phyloP scores from a whole-genome alignment of 2,329 filamentous ascomycete genomes.

The Leptodontidium sp. region DNA sequence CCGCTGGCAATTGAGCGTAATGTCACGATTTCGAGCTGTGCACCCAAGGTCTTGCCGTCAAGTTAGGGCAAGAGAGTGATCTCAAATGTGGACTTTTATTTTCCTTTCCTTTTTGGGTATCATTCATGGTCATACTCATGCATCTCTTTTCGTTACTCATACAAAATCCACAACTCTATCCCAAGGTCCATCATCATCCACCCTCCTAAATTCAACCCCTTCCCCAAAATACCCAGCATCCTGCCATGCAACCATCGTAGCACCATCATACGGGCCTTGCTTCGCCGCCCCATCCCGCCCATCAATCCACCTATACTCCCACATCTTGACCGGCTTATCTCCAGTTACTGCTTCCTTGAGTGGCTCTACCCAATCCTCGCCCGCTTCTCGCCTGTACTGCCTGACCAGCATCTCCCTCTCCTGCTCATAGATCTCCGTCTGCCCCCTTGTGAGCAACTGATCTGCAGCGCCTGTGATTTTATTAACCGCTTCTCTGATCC shows the following conservation, averaged over 20 bases:
- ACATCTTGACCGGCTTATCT: constrained; percentile 57
- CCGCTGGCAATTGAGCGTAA: constrained; percentile 3
- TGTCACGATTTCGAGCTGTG: background rate
- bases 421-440: constrained; percentile 90
- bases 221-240: constrained; percentile 92
- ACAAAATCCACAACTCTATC: constrained; percentile 47
- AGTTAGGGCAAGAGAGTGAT: background rate
- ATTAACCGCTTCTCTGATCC: constrained; percentile 78
- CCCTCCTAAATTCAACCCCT: constrained; percentile 79
- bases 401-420: constrained; percentile 85
- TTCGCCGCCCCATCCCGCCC: constrained; percentile 79
- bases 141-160: constrained; percentile 34
- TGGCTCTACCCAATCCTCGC: constrained; percentile 80
- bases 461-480: constrained; percentile 90
- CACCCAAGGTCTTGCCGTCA: background rate
- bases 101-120: constrained; percentile 33
- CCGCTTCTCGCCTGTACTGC: constrained; percentile 84
- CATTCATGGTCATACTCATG: constrained; percentile 21
- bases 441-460: constrained; percentile 81
- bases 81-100: constrained; percentile 10
- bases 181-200: constrained; percentile 56
- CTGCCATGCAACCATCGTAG: constrained; percentile 90
- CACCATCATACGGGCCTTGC: constrained; percentile 87
- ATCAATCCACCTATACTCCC: constrained; percentile 95
- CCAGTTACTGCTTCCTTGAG: constrained; percentile 45